These are phyloP conservation scores for Solanum habrochaites DNA, from an alignment of 257 asterid genomes.

Conservation along the genomic window DNA sequence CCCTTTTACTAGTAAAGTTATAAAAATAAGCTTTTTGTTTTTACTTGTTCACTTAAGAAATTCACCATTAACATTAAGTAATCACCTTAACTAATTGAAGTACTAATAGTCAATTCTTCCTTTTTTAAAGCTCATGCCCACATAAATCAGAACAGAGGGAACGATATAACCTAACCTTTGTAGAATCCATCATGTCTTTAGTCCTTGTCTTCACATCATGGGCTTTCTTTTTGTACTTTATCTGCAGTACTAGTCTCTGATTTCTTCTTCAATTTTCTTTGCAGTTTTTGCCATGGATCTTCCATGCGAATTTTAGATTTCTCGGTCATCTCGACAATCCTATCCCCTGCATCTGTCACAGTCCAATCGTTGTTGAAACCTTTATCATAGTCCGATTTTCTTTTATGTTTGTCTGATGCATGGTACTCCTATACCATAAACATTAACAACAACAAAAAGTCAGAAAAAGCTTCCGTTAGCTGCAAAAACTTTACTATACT, in stretches of 20 bases:
- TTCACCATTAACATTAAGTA: not conserved
- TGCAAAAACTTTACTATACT: not conserved
- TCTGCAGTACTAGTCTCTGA: conserved; percentile 5
- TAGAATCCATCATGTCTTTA: conserved; percentile 5
- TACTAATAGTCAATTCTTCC: not conserved
- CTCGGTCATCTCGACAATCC: not conserved
- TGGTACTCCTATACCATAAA: conserved; percentile 18
- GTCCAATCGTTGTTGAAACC: not conserved
- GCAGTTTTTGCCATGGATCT: conserved; percentile 11
- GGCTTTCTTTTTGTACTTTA: conserved; percentile 13
- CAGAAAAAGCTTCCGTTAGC: not conserved
- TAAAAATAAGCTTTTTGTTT: not conserved
- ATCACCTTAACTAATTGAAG: not conserved
- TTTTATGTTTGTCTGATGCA: conserved; percentile 21
- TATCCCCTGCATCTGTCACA: not conserved
- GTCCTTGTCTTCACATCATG: not conserved
- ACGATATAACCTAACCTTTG: conserved; percentile 11
- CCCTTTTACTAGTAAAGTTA: not conserved
- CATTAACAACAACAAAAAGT: not conserved
- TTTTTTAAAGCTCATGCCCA: not conserved
- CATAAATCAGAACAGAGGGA: not conserved
- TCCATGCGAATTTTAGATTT: not conserved
- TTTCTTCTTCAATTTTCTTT: conserved; percentile 15
- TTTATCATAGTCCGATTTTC: conserved; percentile 13
- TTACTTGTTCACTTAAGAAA: not conserved